phyloP scores from a whole-genome alignment of 2,329 filamentous ascomycete species.

The Lomentospora prolificans region DNA sequence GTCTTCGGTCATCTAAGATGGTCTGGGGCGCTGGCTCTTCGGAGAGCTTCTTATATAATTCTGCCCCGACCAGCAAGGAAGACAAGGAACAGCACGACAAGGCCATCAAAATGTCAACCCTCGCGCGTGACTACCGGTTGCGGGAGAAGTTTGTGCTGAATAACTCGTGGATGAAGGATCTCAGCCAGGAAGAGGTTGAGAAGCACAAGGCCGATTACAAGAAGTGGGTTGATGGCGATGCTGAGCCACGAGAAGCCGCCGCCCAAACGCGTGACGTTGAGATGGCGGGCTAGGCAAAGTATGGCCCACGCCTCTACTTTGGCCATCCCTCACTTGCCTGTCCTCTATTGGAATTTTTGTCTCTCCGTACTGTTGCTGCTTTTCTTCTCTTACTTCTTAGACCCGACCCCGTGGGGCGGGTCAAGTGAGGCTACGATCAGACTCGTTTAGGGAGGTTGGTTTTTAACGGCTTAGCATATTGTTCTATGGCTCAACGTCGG shows the following conservation, averaged over 20 bases:
- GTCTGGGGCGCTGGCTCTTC: conserved; percentile 62
- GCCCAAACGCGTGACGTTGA: neutral
- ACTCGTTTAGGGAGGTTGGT: neutral
- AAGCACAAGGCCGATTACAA: conserved; percentile 59
- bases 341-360: neutral
- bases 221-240: conserved; percentile 42
- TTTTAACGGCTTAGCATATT: neutral
- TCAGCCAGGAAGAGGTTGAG: conserved; percentile 68
- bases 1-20: conserved; percentile 69
- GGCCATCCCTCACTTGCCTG: conserved; percentile 4
- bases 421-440: neutral
- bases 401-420: neutral
- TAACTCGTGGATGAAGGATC: conserved; percentile 68
- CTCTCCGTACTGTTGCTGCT: neutral
- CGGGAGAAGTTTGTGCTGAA: conserved; percentile 76
- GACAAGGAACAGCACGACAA: conserved; percentile 42
- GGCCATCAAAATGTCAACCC: conserved; percentile 40
- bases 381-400: neutral
- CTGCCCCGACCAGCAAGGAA: conserved; percentile 57
- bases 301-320: too few relatives aligned
- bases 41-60: conserved; percentile 65
- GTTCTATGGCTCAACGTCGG: neutral
- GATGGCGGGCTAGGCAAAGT: neutral
- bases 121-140: conserved; percentile 60
- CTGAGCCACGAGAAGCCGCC: conserved; percentile 11